These are phyloP conservation scores for Diaporthe sp. DNA, from an alignment of 2,329 filamentous ascomycete species.

Conservation along the genomic window DNA sequence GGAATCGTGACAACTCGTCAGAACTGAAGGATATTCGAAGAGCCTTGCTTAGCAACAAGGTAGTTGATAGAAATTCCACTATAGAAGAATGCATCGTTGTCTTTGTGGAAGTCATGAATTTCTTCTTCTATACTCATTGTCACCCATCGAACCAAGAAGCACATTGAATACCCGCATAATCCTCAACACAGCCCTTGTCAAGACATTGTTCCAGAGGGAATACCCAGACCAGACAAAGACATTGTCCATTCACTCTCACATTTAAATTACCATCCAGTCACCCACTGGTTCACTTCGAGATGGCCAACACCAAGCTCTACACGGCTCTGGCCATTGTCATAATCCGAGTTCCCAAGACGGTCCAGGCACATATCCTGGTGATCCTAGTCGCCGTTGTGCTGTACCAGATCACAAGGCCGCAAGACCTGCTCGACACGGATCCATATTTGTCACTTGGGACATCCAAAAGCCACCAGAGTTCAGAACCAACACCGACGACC, in stretches of 20 bases:
- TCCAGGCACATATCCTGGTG: accelerated
- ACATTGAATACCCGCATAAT: neutral
- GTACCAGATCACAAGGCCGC: neutral
- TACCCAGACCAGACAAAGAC: neutral
- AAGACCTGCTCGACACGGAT: neutral
- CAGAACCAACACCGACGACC: too few species aligned
- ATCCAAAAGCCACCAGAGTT: neutral
- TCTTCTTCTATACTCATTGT: neutral
- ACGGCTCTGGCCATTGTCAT: neutral
- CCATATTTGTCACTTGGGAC: too few species aligned
- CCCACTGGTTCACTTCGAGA: neutral
- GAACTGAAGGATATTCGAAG: too few species aligned
- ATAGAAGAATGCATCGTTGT: neutral
- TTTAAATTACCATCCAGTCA: neutral
- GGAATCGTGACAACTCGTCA: neutral
- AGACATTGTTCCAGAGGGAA: neutral
- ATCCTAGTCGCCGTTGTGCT: neutral
- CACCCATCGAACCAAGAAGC: neutral
- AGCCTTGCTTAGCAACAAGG: neutral
- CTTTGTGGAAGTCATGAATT: neutral
- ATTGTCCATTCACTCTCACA: neutral
- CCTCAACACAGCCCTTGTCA: neutral
- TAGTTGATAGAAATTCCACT: neutral
- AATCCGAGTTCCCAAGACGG: too few species aligned
- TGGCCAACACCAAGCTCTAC: neutral